Evolutionary conservation across 2,329 filamentous ascomycete species (phyloP).

Genomic region (Aureobasidium sp.): DNA sequence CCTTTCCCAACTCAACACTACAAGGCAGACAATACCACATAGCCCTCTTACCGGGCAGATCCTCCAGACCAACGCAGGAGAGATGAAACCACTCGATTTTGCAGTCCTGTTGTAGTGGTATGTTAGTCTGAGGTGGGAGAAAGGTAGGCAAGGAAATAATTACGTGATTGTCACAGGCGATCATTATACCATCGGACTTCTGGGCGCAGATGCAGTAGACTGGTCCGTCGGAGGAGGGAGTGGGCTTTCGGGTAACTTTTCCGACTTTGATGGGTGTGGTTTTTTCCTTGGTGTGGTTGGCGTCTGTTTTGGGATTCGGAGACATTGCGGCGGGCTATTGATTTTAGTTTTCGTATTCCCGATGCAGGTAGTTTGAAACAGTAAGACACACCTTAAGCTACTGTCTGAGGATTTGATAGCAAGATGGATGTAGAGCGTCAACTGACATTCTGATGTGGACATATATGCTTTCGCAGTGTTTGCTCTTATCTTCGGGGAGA

Average conservation of each 20-base stretch:
- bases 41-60: background rate
- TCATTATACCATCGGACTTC: background rate
- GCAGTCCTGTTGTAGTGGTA: background rate
- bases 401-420: too few relatives aligned
- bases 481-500: too few relatives aligned
- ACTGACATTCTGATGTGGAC: too few relatives aligned
- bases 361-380: too few relatives aligned
- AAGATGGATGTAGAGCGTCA: too few relatives aligned
- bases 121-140: background rate
- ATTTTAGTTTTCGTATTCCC: too few relatives aligned
- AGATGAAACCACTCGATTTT: background rate
- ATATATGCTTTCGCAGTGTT: too few relatives aligned
- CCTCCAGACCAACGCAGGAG: background rate
- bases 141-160: background rate
- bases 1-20: background rate
- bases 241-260: background rate
- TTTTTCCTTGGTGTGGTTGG: too few relatives aligned
- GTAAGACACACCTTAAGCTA: too few relatives aligned
- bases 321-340: too few relatives aligned
- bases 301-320: too few relatives aligned
- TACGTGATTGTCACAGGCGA: background rate
- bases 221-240: background rate
- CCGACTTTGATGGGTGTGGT: too few relatives aligned
- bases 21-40: background rate
- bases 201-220: background rate